Base-by-base conservation (phyloP, 345 rosid genomes). In the Melaleuca quinquenervia region DNA sequence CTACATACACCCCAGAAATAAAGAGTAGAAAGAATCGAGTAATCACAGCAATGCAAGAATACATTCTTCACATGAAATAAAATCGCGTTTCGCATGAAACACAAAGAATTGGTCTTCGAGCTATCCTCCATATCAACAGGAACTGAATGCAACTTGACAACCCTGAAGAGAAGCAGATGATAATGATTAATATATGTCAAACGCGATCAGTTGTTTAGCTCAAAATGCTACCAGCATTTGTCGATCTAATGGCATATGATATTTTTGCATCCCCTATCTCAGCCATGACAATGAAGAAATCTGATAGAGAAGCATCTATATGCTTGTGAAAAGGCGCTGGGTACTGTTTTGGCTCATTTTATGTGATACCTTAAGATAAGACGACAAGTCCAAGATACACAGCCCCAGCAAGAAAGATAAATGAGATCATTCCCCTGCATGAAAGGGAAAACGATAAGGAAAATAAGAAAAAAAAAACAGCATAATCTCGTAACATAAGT, bases 371-470 rank as follows among this genome's bases (percentile, higher is more conserved):
- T 95, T 90, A 95, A 56, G 98, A 93, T 89, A 97, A 87, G 92
- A 97, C 92, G 87, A 97, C 97, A 75, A 96, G 95, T 36, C 98
- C 99, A 83, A 97, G 94, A 90, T 97, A 97, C 87, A 96, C 87
- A 21, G 98, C 89, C 86, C 90, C 95, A 53, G 91, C 85, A 84
- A 97, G 98, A 91, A 97, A 97, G 22, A 53, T 27, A 87, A 97
- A 94, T 62, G 98, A 97, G 90, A 97, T 95, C 95, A 96, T 92
- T 89, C 99, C 98, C 99, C 99, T 96, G 94, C 89, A 94, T 1
- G 13, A 64, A 24, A 32, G 11, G 78, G 45, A 16, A 48, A 27
- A 32, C 6, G 10, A 52, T 55, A 44, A 56, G 50, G 3, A 18
- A 50, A 82, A 45, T 3, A 29, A 2, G 10, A 50, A 82, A 45